Evolutionary conservation across 352 stramenopile genomes (phyloP).

Genomic region (Halophytophthora polymorphica): DNA sequence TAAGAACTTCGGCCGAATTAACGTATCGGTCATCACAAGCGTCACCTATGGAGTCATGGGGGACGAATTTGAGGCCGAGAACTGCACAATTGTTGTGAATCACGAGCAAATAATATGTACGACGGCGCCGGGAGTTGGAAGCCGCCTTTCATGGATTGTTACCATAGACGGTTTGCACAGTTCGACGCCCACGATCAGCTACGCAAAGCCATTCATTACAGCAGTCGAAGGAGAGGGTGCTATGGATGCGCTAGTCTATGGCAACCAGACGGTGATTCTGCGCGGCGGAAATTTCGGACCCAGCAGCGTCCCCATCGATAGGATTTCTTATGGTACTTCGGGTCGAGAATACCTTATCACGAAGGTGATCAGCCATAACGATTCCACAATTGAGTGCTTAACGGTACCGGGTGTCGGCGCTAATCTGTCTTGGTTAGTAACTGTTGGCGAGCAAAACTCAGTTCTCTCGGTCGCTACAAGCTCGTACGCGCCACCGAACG

Average conservation of each 20-base stretch:
- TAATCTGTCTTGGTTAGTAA: slow-evolving; percentile 50
- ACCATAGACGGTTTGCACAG: slow-evolving; percentile 51
- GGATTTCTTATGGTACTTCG: slow-evolving; percentile 55
- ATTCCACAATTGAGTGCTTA: slow-evolving; percentile 51
- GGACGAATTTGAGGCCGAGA: slow-evolving; percentile 33
- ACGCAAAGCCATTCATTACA: slow-evolving; percentile 44
- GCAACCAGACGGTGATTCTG: slow-evolving; percentile 39
- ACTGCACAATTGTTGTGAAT: slow-evolving; percentile 43
- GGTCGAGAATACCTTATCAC: slow-evolving; percentile 49
- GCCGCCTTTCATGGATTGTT: slow-evolving; percentile 50
- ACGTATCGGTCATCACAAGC: slow-evolving; percentile 25
- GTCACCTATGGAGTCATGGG: slow-evolving; percentile 56
- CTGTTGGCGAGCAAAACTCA: slow-evolving; percentile 54
- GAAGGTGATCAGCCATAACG: slow-evolving; percentile 41
- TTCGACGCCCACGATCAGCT: slow-evolving; percentile 53
- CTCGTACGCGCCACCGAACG: slow-evolving; percentile 45
- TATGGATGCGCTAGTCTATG: slow-evolving; percentile 25
- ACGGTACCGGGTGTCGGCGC: slow-evolving; percentile 48
- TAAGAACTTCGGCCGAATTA: slow-evolving; percentile 50
- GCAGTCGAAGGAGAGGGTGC: slow-evolving; percentile 36
- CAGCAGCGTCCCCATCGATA: slow-evolving; percentile 32
- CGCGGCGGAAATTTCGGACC: slow-evolving; percentile 60
- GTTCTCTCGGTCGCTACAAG: slow-evolving; percentile 29
- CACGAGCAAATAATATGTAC: slow-evolving; percentile 52
- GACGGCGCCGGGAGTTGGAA: slow-evolving; percentile 47